These are phyloP conservation scores for Colletotrichum orchidophilum DNA, from an alignment of 2,329 filamentous ascomycete species.

Conservation along the genomic window DNA sequence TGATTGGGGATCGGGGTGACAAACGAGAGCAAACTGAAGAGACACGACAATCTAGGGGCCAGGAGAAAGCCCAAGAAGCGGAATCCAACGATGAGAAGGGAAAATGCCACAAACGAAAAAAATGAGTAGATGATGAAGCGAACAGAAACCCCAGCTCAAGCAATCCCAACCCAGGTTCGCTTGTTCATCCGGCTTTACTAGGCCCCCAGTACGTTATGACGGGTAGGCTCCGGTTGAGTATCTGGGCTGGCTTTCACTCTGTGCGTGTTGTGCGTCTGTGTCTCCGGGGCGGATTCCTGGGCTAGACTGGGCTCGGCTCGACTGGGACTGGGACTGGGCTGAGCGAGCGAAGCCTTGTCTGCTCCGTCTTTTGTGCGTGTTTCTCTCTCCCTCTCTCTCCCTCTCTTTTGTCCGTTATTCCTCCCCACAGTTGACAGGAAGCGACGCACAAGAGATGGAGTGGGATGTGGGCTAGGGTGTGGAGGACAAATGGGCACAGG, in stretches of 20 bases:
- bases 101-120: neutral
- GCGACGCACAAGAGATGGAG: constrained; percentile 31
- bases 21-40: neutral
- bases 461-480: constrained; percentile 31
- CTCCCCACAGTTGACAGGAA: constrained; percentile 29
- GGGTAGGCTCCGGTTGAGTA: constrained; percentile 10
- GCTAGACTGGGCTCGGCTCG: constrained; percentile 14
- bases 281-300: constrained; percentile 8
- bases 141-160: constrained; percentile 19
- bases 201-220: constrained; percentile 26
- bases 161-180: constrained; percentile 11
- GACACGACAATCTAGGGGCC: neutral
- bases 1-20: neutral
- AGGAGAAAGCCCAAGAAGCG: neutral
- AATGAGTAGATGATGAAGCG: constrained; percentile 10
- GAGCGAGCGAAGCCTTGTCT: constrained; percentile 14
- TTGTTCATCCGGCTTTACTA: constrained; percentile 21
- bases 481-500: constrained; percentile 32
- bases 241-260: constrained; percentile 8
- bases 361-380: constrained; percentile 9
- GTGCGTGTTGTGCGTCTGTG: constrained; percentile 1
- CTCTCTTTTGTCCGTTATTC: neutral
- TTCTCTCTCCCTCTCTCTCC: neutral
- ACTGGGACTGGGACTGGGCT: constrained; percentile 6
- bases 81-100: neutral